These are phyloP conservation scores for Pichia sp. DNA, from an alignment of 1,139 yeast species.

Conservation along the genomic window DNA sequence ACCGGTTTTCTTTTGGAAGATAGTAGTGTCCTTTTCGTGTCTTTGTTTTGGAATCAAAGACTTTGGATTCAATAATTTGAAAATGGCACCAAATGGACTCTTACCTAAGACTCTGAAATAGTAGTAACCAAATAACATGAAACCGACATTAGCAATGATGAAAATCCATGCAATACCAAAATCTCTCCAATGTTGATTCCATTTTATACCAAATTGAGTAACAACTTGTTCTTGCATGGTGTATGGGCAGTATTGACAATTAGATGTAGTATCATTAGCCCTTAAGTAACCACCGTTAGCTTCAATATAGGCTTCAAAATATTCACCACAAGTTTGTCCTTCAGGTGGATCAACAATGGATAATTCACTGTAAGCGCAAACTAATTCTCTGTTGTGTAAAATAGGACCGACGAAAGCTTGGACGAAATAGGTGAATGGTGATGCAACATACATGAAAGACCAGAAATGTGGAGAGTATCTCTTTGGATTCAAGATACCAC, in stretches of 20 bases:
- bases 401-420: conserved; percentile 46
- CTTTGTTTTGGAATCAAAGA: conserved; percentile 24
- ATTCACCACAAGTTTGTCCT: conserved; percentile 56
- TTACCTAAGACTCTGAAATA: conserved; percentile 16
- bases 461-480: conserved; percentile 47
- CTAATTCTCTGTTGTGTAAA: conserved; percentile 55
- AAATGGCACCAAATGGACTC: conserved; percentile 8
- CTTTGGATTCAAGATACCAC: conserved; percentile 61
- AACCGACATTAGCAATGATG: conserved; percentile 45
- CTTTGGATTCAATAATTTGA: conserved; percentile 11
- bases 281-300: conserved; percentile 50
- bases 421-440: conserved; percentile 66
- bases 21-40: conserved; percentile 39
- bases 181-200: conserved; percentile 60
- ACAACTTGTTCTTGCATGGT: conserved; percentile 54
- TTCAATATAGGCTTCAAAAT: conserved; percentile 37
- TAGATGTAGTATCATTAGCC: conserved; percentile 46
- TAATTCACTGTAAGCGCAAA: conserved; percentile 50
- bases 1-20: conserved; percentile 36
- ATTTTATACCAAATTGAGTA: conserved; percentile 42
- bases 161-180: conserved; percentile 60
- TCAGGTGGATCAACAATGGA: conserved; percentile 51
- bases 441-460: conserved; percentile 60
- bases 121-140: conserved; percentile 21
- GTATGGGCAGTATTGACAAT: conserved; percentile 60